Evolutionary conservation across 345 rosid genomes (phyloP).

Genomic region (Hevea brasiliensis): DNA sequence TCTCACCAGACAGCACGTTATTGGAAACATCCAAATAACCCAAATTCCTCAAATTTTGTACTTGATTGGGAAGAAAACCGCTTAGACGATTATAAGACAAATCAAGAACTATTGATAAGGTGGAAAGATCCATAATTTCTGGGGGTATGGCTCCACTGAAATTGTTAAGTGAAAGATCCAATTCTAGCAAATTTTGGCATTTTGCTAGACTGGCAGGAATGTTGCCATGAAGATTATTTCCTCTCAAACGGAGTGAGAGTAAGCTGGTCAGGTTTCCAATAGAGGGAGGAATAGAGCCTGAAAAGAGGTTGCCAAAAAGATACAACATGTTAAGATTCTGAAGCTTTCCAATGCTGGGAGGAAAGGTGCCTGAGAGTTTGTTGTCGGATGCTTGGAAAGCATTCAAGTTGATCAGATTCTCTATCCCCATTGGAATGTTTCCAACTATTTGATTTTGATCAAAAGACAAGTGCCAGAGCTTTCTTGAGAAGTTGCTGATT

Average conservation of each 20-base stretch:
- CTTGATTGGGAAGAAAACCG: conserved; percentile 9
- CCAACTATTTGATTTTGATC: too few relatives aligned
- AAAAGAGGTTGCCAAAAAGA: neutral
- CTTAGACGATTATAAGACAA: conserved; percentile 1
- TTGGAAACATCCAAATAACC: conserved; percentile 15
- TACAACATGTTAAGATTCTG: neutral
- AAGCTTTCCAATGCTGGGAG: neutral
- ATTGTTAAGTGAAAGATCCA: conserved; percentile 12
- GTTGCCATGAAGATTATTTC: neutral
- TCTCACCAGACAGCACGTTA: conserved; percentile 15
- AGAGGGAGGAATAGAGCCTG: neutral
- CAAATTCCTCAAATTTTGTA: conserved; percentile 5
- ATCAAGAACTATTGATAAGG: conserved; percentile 1
- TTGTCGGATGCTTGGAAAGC: too few relatives aligned
- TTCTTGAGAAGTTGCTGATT: conserved; percentile 17
- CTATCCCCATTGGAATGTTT: too few relatives aligned
- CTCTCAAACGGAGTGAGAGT: neutral
- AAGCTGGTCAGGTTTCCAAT: neutral
- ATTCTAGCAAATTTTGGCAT: neutral
- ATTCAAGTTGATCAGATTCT: too few relatives aligned
- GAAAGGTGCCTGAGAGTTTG: neutral
- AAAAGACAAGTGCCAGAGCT: too few relatives aligned
- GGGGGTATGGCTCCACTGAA: conserved; percentile 14
- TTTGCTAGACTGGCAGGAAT: conserved; percentile 6
- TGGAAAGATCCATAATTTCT: conserved; percentile 11